These are phyloP conservation scores for Neckera pumila DNA, from an alignment of 225 moss, liverwort and hornwort species.

Conservation along the genomic window DNA sequence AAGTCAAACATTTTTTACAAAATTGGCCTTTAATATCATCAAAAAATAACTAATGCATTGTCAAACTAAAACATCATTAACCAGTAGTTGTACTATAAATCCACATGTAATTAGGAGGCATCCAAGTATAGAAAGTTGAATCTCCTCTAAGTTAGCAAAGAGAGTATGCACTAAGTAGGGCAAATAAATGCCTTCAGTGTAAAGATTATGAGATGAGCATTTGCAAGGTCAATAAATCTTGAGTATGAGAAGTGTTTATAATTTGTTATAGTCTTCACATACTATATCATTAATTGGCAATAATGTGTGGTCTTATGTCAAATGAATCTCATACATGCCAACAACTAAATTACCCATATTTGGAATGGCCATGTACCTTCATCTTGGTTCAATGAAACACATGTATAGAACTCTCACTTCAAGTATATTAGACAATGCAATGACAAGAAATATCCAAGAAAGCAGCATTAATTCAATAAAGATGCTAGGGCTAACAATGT, in stretches of 20 bases:
- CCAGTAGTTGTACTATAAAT: no score
- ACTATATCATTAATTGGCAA: no score
- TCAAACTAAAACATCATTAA: neutral
- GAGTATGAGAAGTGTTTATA: neutral
- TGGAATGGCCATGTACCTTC: neutral
- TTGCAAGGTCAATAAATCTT: neutral
- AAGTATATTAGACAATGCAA: neutral
- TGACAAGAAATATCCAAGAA: neutral
- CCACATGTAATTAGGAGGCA: no score
- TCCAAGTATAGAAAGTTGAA: neutral
- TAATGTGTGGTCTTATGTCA: neutral
- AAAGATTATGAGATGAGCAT: neutral
- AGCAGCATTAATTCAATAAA: rapidly evolving
- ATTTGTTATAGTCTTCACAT: neutral
- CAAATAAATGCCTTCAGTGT: neutral
- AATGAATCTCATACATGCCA: rapidly evolving
- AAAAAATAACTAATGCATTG: neutral
- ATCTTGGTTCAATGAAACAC: neutral
- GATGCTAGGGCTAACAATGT: neutral
- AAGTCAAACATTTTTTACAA: no score
- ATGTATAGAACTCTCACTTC: neutral
- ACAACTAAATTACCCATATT: neutral
- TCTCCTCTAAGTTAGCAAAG: neutral
- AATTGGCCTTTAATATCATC: neutral
- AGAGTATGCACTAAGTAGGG: neutral